phyloP scores from a whole-genome alignment of 257 asterid species.

The Solanum neorickii region DNA sequence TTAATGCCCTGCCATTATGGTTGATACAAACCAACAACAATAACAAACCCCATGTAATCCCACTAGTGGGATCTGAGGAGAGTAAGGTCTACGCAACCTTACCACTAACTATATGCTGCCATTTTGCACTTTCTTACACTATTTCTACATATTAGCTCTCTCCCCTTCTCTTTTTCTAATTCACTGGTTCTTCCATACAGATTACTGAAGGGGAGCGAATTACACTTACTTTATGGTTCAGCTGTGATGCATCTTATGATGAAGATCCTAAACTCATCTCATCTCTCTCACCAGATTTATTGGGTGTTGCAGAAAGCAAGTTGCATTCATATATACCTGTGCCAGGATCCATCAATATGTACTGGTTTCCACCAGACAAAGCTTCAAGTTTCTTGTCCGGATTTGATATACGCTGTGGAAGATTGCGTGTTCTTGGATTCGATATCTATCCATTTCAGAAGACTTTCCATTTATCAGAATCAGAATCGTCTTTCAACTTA shows the following conservation, averaged over 20 bases:
- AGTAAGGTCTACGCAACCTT: not conserved
- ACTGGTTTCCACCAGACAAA: conserved; percentile 90
- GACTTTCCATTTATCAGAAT: conserved; percentile 1
- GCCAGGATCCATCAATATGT: conserved; percentile 64
- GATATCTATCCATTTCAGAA: conserved; percentile 26
- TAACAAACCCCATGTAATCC: not conserved
- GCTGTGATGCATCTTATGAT: conserved; percentile 63
- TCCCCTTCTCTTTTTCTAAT: not conserved
- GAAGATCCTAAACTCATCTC: conserved; percentile 68
- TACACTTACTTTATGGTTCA: conserved; percentile 91
- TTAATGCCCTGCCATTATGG: not conserved
- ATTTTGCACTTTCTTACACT: not conserved
- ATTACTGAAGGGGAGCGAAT: conserved; percentile 73
- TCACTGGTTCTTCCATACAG: conserved; percentile 16
- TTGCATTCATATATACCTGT: conserved; percentile 30
- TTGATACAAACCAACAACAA: not conserved
- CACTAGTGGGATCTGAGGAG: not conserved
- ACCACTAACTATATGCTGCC: not conserved
- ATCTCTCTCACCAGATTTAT: conserved; percentile 34
- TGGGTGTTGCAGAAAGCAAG: conserved; percentile 4
- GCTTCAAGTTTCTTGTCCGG: conserved; percentile 56
- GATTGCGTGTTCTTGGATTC: conserved; percentile 59
- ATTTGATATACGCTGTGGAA: conserved; percentile 66
- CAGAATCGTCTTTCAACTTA: conserved; percentile 23
- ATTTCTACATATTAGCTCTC: not conserved